Percentiles rank a stretch among this genome's conserved stretches.
phyloP scores from a whole-genome alignment of 1,284 basidiomycete genomes.

The Cystobasidium pallidum region DNA sequence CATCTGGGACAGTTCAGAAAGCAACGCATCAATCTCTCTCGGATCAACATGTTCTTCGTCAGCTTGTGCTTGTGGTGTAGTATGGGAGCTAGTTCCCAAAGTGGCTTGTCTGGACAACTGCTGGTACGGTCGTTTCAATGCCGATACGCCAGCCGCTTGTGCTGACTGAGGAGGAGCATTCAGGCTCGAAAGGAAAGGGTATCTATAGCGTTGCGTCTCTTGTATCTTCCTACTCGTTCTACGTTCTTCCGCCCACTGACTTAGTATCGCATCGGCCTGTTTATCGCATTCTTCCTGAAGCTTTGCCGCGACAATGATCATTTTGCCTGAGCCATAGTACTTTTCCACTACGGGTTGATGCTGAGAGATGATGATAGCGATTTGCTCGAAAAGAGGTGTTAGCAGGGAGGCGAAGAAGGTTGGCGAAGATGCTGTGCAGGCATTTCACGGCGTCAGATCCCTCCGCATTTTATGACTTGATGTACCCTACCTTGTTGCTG shows the following conservation, averaged over 20 bases:
- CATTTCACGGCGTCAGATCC: not conserved
- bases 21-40: conserved; percentile 82
- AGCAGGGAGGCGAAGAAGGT: conserved; percentile 83
- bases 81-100: not conserved
- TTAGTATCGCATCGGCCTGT: conserved; percentile 73
- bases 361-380: conserved; percentile 94
- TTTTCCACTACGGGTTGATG: conserved; percentile 97
- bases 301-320: conserved; percentile 75
- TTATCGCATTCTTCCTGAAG: conserved; percentile 85
- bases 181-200: conserved; percentile 55
- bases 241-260: conserved; percentile 88
- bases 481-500: conserved; percentile 35
- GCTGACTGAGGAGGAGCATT: conserved; percentile 49
- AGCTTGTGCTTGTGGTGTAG: conserved; percentile 42
- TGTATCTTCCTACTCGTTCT: conserved; percentile 57
- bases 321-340: conserved; percentile 87
- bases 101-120: conserved; percentile 31
- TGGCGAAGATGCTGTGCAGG: conserved; percentile 74
- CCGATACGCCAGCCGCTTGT: conserved; percentile 20
- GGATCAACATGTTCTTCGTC: conserved; percentile 76
- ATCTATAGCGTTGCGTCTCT: conserved; percentile 57
- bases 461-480: conserved; percentile 45
- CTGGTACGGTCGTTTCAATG: conserved; percentile 39
- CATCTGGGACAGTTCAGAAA: conserved; percentile 86
- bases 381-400: conserved; percentile 89